phyloP scores from a whole-genome alignment of 306 rosid genomes.

The Vigna radiata region DNA sequence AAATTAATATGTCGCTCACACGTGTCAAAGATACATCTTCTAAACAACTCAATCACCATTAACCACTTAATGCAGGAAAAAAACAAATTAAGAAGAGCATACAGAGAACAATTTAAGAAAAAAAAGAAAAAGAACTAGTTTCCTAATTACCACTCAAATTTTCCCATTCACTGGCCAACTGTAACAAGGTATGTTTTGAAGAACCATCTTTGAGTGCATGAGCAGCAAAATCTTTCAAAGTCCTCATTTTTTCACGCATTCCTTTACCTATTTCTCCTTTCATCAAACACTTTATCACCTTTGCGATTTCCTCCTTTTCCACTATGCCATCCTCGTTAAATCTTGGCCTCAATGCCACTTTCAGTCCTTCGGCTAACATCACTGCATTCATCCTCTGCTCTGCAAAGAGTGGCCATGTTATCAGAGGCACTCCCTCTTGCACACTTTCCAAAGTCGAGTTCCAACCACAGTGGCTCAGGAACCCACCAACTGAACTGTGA shows the following conservation, averaged over 20 bases:
- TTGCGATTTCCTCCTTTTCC: neutral
- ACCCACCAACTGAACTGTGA: neutral
- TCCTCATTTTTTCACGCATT: neutral
- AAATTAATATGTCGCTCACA: too few relatives aligned
- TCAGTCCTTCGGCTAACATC: neutral
- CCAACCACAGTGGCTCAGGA: slow-evolving; percentile 5
- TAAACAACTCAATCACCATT: too few relatives aligned
- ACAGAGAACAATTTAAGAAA: neutral
- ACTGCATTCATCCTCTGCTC: slow-evolving; percentile 10
- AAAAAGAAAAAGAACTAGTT: neutral
- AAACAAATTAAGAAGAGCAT: too few relatives aligned
- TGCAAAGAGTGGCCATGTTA: slow-evolving; percentile 20
- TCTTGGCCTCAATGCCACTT: neutral
- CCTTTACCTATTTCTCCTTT: neutral
- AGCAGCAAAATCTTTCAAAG: neutral
- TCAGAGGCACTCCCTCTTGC: slow-evolving; percentile 15
- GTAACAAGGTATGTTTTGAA: neutral
- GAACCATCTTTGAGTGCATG: neutral
- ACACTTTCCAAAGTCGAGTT: neutral
- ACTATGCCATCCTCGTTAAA: slow-evolving; percentile 14
- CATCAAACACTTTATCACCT: neutral
- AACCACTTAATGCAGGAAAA: too few relatives aligned
- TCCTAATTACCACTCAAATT: slow-evolving; percentile 9
- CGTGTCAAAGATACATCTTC: too few relatives aligned
- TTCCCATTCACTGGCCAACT: slow-evolving; percentile 17